A percentile compares a stretch with the other conserved stretches of the same genome.
phyloP scores from a whole-genome alignment of 345 rosid genomes.

The Euphorbia tirucalli region DNA sequence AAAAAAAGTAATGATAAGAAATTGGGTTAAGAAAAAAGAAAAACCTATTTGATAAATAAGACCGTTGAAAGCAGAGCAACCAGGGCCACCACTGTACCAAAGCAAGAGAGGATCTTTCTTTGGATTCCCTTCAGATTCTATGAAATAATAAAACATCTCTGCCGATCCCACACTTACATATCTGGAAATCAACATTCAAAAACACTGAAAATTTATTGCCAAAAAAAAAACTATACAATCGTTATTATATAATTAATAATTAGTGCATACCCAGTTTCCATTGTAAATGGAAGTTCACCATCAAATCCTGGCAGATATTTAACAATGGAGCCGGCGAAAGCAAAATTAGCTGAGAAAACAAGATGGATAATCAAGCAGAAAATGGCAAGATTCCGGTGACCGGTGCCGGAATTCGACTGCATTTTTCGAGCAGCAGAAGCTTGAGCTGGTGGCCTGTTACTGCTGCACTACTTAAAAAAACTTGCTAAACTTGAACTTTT shows the following conservation, averaged over 20 bases:
- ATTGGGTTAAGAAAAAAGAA: not conserved
- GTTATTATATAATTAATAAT: not conserved
- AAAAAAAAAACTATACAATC: not conserved
- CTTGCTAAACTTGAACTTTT: not conserved
- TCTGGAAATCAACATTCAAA: conserved; percentile 1
- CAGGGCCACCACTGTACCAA: conserved; percentile 48
- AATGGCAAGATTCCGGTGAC: not conserved
- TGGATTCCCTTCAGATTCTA: conserved; percentile 40
- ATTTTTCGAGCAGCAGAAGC: not conserved
- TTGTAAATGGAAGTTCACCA: conserved; percentile 39
- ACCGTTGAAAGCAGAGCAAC: conserved; percentile 40
- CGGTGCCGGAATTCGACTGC: not conserved
- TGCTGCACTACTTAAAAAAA: too few relatives aligned
- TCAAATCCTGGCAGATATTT: conserved; percentile 30
- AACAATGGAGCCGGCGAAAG: conserved; percentile 13
- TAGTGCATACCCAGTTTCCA: conserved; percentile 36
- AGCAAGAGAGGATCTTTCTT: conserved; percentile 32
- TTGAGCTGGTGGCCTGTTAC: too few relatives aligned
- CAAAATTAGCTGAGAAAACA: conserved; percentile 10
- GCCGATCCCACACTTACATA: conserved; percentile 29
- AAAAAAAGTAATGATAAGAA: too few relatives aligned
- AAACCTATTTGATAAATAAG: conserved; percentile 8
- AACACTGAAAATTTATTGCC: not conserved
- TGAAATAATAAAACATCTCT: conserved; percentile 37
- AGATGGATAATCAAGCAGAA: not conserved